phyloP scores from a whole-genome alignment of 306 rosid genomes.

The Oemleria cerasiformis region DNA sequence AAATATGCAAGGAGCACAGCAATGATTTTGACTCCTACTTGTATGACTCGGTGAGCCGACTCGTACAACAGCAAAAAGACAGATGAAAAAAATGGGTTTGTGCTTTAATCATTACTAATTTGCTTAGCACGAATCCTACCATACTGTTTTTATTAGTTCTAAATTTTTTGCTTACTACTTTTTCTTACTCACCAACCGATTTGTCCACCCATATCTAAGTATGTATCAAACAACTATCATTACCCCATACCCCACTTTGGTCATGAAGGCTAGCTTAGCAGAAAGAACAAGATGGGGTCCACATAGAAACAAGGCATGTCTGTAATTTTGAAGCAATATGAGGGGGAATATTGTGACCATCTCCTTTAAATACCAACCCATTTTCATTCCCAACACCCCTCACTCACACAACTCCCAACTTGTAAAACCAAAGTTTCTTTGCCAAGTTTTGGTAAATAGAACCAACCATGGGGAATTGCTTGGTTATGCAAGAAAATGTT shows the following conservation, averaged over 20 bases:
- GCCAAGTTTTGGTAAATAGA: slow-evolving; percentile 10
- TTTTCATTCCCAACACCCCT: slow-evolving; percentile 3
- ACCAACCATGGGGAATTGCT: slow-evolving; percentile 78
- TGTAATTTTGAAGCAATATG: slow-evolving; percentile 36
- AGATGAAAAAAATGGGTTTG: not conserved
- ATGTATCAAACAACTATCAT: not conserved
- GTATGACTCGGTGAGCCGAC: not conserved
- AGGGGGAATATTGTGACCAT: slow-evolving; percentile 33
- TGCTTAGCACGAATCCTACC: not conserved
- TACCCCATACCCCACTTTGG: slow-evolving; percentile 13
- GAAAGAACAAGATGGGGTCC: slow-evolving; percentile 19
- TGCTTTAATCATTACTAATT: slow-evolving; percentile 8
- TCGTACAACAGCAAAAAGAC: slow-evolving; percentile 10
- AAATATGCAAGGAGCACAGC: slow-evolving; percentile 10
- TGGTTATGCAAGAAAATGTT: slow-evolving; percentile 45
- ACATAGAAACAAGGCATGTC: slow-evolving; percentile 20
- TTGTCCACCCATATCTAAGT: slow-evolving; percentile 7
- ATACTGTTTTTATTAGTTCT: slow-evolving; percentile 7
- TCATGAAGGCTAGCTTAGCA: not conserved
- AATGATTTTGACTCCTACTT: no score
- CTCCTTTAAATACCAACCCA: slow-evolving; percentile 37
- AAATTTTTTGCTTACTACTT: not conserved
- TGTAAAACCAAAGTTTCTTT: slow-evolving; percentile 6
- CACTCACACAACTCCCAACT: slow-evolving; percentile 15
- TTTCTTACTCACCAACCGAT: slow-evolving; percentile 13